phyloP scores from a whole-genome alignment of 306 rosid species.

The Macrotyloma uniflorum region DNA sequence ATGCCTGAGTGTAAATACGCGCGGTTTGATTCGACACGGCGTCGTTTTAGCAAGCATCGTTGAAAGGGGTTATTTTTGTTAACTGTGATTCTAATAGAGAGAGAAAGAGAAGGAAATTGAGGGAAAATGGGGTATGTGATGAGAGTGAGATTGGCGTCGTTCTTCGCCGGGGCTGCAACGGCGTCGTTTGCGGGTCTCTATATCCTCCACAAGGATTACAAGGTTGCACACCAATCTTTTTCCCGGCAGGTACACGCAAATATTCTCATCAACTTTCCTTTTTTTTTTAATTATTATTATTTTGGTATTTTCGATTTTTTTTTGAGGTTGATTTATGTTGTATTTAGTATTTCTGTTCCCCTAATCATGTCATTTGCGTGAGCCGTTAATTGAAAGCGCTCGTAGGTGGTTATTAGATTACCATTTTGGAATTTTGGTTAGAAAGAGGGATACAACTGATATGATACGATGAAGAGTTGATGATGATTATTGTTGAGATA shows the following conservation, averaged over 20 bases:
- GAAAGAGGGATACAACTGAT: not conserved
- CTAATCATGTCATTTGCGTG: not conserved
- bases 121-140: constrained; percentile 79
- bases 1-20: not conserved
- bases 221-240: constrained; percentile 69
- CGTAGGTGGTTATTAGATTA: not conserved
- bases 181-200: constrained; percentile 78
- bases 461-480: not conserved
- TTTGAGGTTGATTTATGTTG: not conserved
- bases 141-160: constrained; percentile 86
- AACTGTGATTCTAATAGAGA: not conserved
- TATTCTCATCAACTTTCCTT: not conserved
- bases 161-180: constrained; percentile 83
- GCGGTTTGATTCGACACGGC: not conserved
- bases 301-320: constrained; percentile 1
- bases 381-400: not conserved
- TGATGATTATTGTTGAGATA: not conserved
- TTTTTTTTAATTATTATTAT: not conserved
- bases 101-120: not conserved
- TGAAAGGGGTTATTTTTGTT: not conserved
- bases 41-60: not conserved
- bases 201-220: constrained; percentile 83
- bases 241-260: constrained; percentile 61
- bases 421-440: not conserved
- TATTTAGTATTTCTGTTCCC: not conserved